Evolutionary conservation across 306 rosid genomes (phyloP).

Genomic region (Castanopsis chinensis): DNA sequence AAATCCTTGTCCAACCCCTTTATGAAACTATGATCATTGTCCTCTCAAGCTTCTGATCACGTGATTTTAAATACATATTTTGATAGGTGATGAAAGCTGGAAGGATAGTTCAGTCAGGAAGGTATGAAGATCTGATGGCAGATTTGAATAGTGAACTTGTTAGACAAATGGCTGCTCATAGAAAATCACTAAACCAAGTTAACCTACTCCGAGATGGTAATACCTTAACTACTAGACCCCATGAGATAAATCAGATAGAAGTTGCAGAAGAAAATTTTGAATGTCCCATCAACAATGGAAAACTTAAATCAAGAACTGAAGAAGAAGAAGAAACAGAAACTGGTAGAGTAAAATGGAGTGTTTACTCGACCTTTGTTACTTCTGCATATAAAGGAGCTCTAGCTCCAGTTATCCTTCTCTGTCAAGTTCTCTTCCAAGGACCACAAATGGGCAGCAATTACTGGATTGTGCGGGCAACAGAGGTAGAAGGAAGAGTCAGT

Average conservation of each 20-base stretch:
- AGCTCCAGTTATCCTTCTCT: slow-evolving; percentile 73
- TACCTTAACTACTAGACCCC: slow-evolving; percentile 28
- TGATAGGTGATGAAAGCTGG: slow-evolving; percentile 82
- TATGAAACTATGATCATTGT: neutral
- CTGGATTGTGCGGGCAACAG: slow-evolving; percentile 92
- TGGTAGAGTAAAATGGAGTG: slow-evolving; percentile 85
- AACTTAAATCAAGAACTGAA: slow-evolving; percentile 33
- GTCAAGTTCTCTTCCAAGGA: slow-evolving; percentile 76
- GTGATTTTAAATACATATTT: neutral
- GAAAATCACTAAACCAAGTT: slow-evolving; percentile 62
- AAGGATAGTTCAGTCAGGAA: slow-evolving; percentile 63
- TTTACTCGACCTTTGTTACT: slow-evolving; percentile 76
- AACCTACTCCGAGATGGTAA: slow-evolving; percentile 42
- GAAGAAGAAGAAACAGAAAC: slow-evolving; percentile 78
- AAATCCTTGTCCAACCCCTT: neutral
- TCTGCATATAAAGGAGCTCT: slow-evolving; percentile 76
- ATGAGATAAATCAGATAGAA: slow-evolving; percentile 50
- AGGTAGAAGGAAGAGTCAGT: slow-evolving; percentile 42
- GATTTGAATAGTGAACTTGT: slow-evolving; percentile 59
- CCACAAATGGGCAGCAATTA: slow-evolving; percentile 91
- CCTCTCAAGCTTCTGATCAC: neutral
- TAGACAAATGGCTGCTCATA: slow-evolving; percentile 77
- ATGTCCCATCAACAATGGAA: slow-evolving; percentile 32
- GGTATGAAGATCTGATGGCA: slow-evolving; percentile 59
- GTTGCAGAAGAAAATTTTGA: slow-evolving; percentile 42